Evolutionary conservation across 345 rosid genomes (phyloP).

Genomic region (Eucalyptus globulus): DNA sequence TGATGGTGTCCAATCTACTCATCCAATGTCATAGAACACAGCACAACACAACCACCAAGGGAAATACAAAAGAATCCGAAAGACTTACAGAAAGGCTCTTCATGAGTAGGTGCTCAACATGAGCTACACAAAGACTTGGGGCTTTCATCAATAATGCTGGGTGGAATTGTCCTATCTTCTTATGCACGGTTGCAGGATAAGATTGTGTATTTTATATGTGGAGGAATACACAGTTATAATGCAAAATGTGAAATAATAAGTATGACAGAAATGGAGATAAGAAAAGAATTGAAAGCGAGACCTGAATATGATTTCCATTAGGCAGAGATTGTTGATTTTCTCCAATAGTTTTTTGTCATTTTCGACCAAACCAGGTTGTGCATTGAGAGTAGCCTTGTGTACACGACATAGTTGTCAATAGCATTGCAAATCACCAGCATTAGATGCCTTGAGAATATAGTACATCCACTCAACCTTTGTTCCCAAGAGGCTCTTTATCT

Average conservation of each 20-base stretch:
- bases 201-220: background rate
- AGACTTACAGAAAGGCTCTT: conserved; percentile 87
- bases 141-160: conserved; percentile 61
- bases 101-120: conserved; percentile 93
- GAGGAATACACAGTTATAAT: background rate
- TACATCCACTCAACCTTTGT: no score
- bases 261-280: background rate
- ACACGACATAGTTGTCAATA: conserved; percentile 53
- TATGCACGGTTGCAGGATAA: conserved; percentile 53
- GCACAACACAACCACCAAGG: background rate
- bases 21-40: background rate
- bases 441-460: no score
- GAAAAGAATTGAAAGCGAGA: background rate
- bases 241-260: background rate
- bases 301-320: conserved; percentile 97
- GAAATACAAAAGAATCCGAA: background rate
- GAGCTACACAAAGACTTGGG: conserved; percentile 61
- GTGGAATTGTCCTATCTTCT: conserved; percentile 86
- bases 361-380: conserved; percentile 89
- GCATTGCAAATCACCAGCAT: no score
- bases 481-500: no score
- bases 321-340: conserved; percentile 88
- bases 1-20: background rate
- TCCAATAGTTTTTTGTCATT: conserved; percentile 81
- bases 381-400: conserved; percentile 58